Conservation (phyloP, 352 stramenopile genomes). For the Pythium oligandrum region DNA sequence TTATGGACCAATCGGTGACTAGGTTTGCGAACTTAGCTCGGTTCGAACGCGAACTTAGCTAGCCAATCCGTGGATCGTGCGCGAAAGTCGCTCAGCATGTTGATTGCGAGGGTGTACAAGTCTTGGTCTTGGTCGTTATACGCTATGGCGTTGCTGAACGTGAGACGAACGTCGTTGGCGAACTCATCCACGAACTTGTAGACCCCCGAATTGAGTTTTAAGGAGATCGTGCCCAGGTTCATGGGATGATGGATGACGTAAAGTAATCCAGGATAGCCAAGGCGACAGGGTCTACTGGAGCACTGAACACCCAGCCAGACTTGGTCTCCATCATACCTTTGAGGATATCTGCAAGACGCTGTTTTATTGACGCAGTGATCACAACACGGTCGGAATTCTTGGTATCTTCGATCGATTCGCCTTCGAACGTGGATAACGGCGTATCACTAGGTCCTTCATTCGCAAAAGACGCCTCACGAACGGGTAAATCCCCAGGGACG, state of each 20-base stretch:
- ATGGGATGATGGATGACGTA: constrained; percentile 90
- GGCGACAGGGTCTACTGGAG: constrained; percentile 95
- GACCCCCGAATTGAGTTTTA: constrained; percentile 71
- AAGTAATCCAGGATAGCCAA: constrained; percentile 99
- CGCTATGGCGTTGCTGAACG: constrained; percentile 80
- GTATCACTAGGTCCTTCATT: constrained; percentile 26
- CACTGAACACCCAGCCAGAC: constrained; percentile 97
- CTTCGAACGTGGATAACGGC: constrained; percentile 81
- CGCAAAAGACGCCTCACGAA: constrained; percentile 2
- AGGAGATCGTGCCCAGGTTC: constrained; percentile 84
- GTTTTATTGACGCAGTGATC: constrained; percentile 84
- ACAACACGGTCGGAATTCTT: constrained; percentile 87
- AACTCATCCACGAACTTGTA: constrained; percentile 86
- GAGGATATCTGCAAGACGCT: constrained; percentile 88
- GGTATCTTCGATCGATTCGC: constrained; percentile 93
- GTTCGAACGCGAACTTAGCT: too few species aligned
- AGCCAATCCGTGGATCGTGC: too few species aligned
- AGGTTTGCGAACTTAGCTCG: too few species aligned
- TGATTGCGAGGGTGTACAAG: constrained; percentile 76
- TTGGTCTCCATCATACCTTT: constrained; percentile 95
- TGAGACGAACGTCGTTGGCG: constrained; percentile 62
- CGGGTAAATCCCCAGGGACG: constrained; percentile 1
- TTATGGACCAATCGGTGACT: too few species aligned
- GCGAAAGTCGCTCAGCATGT: constrained; percentile 77
- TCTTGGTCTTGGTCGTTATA: constrained; percentile 86